phyloP scores from a whole-genome alignment of 345 rosid species.

The Citrus australasica region DNA sequence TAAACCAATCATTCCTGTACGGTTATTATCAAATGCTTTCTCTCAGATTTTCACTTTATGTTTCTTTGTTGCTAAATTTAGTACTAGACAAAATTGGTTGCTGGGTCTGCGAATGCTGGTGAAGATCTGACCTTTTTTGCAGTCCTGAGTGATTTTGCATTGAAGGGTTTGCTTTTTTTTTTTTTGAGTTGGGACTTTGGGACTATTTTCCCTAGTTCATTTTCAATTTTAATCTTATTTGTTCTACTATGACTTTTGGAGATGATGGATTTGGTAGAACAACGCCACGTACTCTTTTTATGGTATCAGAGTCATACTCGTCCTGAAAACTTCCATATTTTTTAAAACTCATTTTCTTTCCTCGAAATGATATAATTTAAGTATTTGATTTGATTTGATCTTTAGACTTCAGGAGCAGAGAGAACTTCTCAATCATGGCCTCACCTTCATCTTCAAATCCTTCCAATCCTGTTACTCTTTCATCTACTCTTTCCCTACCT shows the following conservation, averaged over 20 bases:
- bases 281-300: too few species aligned
- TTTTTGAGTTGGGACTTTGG: neutral
- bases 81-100: neutral
- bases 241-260: neutral
- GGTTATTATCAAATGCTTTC: neutral
- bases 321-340: too few species aligned
- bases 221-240: neutral
- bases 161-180: neutral
- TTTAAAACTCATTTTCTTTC: too few species aligned
- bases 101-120: neutral
- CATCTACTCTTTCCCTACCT: too few species aligned
- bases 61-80: neutral
- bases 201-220: neutral
- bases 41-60: neutral
- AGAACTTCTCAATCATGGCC: too few species aligned
- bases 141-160: neutral
- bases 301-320: too few species aligned
- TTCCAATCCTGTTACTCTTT: too few species aligned
- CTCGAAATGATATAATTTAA: too few species aligned
- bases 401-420: too few species aligned
- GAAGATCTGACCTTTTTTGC: conserved; percentile 2
- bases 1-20: neutral
- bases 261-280: neutral
- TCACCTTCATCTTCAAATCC: too few species aligned
- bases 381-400: too few species aligned